Conservation (phyloP, 2,329 filamentous ascomycete species). For the Ophiostoma quercus region DNA sequence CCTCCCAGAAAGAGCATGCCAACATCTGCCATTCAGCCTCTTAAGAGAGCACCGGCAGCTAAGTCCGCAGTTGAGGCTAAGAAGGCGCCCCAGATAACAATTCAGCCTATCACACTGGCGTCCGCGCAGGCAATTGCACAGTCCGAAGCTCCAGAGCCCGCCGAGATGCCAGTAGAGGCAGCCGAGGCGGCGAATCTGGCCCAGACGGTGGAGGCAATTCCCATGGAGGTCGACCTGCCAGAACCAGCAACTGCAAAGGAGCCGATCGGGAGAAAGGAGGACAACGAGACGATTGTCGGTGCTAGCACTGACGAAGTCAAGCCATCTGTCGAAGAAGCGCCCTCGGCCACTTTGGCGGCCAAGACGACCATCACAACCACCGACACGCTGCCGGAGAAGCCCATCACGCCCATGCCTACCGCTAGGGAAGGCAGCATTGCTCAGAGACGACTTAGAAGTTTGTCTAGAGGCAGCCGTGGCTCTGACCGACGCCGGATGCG, state of each 20-base stretch:
- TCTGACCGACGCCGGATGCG: slow-evolving; percentile 25
- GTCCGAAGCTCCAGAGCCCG: background rate
- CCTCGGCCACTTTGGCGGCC: background rate
- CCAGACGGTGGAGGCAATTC: background rate
- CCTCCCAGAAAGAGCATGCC: slow-evolving; percentile 50
- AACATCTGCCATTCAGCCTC: slow-evolving; percentile 55
- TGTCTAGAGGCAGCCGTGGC: slow-evolving; percentile 31
- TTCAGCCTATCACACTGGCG: slow-evolving; percentile 6
- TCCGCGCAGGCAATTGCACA: background rate
- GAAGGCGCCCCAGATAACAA: slow-evolving; percentile 15
- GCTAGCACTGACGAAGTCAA: background rate
- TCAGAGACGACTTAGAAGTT: slow-evolving; percentile 29
- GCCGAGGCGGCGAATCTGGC: background rate
- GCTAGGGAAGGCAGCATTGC: background rate
- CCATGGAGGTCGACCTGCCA: background rate
- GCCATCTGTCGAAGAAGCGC: background rate
- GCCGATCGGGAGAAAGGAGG: background rate
- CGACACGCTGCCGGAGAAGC: background rate
- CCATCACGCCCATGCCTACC: background rate
- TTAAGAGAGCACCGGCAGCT: slow-evolving; percentile 39
- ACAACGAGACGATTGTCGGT: background rate
- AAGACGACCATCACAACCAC: background rate
- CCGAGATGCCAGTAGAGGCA: background rate
- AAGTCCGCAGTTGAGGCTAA: slow-evolving; percentile 43
- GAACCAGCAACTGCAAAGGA: background rate